Base-by-base conservation (phyloP, 73 alveolate genomes). In the Symbiodinium natans region DNA sequence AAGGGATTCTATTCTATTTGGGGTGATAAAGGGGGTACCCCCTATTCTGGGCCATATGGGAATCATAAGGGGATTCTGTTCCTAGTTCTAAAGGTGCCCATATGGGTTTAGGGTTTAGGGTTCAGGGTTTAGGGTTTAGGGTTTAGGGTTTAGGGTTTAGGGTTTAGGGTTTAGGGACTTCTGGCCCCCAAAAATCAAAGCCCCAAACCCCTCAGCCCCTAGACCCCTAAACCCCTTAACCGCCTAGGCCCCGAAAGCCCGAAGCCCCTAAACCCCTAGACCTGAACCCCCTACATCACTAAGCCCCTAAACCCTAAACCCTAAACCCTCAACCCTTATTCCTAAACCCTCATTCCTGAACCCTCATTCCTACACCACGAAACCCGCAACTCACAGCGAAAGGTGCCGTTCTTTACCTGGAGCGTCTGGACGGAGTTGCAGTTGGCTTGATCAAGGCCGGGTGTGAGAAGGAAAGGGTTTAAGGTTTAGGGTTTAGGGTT, bases 341-440 rank as follows among this genome's bases (percentile, higher is more conserved):
- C 63, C 63, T 23, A 4, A 1, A 23, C 63, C 63, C 63, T 5
- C 27, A 5, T 48, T 4, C 27, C 2, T 17, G 21, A 52, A 52
- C 68, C 68, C 68, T 1, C 5, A 52, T 4, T 27, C 68, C n/a
- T 5, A 5, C 13, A 52, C 0, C 68, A 21, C 68, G 68, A 27
- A 52, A 27, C 68, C 68, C 68, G 13, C 68, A 52, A 52, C 68
- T 10, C 21, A 10, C 13, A 52, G 27, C 63, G 27, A 48, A 36
- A 88, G 95, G 95, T 41, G 85, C 95, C 43, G 95, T 88, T 19
- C 86, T 88, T 9, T 88, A 88, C 39, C 42, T 88, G 85, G 95
- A 88, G 86, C 43, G 95, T 25, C n/a, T 77, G 38, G 94, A 88
- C 27, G 85, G 95, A 3, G 56, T 48, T 34, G 95, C 95, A 38